phyloP scores from a whole-genome alignment of 2,329 filamentous ascomycete genomes.

The Trichoderma guizhouense region DNA sequence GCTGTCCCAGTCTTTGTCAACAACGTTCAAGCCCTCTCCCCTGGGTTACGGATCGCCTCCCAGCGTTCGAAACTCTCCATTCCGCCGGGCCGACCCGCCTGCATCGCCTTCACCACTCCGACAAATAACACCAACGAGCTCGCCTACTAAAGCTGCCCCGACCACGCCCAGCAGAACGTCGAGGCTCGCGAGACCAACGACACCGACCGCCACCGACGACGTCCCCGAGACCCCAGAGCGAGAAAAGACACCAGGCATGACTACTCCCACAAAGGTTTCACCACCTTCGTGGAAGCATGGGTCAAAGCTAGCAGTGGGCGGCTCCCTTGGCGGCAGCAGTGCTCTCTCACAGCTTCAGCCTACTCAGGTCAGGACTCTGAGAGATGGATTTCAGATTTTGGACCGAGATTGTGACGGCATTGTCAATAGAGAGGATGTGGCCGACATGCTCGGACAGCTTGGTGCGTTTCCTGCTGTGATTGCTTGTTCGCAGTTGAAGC shows the following conservation, averaged over 20 bases:
- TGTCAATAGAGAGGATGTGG: slow-evolving; percentile 78
- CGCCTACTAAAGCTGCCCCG: slow-evolving; percentile 49
- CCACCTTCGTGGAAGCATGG: slow-evolving; percentile 29
- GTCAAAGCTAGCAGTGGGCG: slow-evolving; percentile 39
- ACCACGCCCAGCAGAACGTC: slow-evolving; percentile 25
- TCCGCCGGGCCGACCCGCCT: slow-evolving; percentile 59
- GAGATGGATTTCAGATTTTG: slow-evolving; percentile 90
- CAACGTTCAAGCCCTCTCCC: slow-evolving; percentile 67
- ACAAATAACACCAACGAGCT: slow-evolving; percentile 61
- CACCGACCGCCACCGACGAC: slow-evolving; percentile 37
- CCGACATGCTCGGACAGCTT: slow-evolving; percentile 81
- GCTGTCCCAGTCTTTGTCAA: slow-evolving; percentile 48
- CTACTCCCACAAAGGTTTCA: slow-evolving; percentile 37
- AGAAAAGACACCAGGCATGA: slow-evolving; percentile 31
- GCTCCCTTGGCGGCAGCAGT: slow-evolving; percentile 47
- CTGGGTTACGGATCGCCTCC: slow-evolving; percentile 65
- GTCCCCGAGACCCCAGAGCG: slow-evolving; percentile 37
- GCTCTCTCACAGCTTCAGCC: slow-evolving; percentile 72
- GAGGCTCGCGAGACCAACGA: slow-evolving; percentile 40
- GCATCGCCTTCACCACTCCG: slow-evolving; percentile 64
- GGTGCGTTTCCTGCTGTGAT: slow-evolving; percentile 44
- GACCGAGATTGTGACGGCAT: slow-evolving; percentile 84
- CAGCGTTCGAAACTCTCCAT: slow-evolving; percentile 56
- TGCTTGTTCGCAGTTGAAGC: not conserved
- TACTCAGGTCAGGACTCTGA: slow-evolving; percentile 78